Conservation (phyloP, 2,329 filamentous ascomycete species). For the Ceratocystis eucalypticola region DNA sequence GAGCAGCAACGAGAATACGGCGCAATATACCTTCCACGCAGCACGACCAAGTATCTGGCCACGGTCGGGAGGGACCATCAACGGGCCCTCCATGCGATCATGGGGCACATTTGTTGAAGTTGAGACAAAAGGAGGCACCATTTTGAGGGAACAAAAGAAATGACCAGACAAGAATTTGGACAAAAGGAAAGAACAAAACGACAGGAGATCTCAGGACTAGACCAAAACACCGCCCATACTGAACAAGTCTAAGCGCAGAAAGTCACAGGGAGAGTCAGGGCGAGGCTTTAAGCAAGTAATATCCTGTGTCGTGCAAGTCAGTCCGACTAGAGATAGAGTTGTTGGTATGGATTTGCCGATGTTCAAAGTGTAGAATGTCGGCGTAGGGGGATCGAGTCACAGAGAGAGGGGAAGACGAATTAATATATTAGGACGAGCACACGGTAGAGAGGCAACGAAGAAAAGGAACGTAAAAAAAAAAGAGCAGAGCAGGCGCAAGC, state of each 20-base stretch:
- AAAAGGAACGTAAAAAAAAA: background rate
- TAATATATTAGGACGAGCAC: background rate
- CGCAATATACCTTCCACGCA: constrained; percentile 36
- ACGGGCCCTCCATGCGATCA: constrained; percentile 33
- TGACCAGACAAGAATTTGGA: background rate
- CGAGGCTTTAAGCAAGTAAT: background rate
- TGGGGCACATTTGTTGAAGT: constrained; percentile 21
- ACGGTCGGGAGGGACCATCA: constrained; percentile 39
- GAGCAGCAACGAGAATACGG: background rate
- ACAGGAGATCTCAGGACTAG: constrained; percentile 38
- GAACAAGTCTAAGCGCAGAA: background rate
- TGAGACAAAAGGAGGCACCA: background rate
- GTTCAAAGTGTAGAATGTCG: background rate
- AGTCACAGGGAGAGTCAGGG: background rate
- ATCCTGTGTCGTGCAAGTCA: background rate
- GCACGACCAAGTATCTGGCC: constrained; percentile 38
- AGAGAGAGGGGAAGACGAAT: background rate
- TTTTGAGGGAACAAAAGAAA: background rate
- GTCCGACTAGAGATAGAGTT: background rate
- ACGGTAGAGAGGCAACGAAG: background rate
- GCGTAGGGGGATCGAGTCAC: background rate
- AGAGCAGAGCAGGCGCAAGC: background rate
- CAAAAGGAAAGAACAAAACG: background rate
- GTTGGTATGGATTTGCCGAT: background rate
- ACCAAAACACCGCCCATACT: constrained; percentile 55